phyloP scores from a whole-genome alignment of 192 early-diverging fungal species.

The Backusella sp. region DNA sequence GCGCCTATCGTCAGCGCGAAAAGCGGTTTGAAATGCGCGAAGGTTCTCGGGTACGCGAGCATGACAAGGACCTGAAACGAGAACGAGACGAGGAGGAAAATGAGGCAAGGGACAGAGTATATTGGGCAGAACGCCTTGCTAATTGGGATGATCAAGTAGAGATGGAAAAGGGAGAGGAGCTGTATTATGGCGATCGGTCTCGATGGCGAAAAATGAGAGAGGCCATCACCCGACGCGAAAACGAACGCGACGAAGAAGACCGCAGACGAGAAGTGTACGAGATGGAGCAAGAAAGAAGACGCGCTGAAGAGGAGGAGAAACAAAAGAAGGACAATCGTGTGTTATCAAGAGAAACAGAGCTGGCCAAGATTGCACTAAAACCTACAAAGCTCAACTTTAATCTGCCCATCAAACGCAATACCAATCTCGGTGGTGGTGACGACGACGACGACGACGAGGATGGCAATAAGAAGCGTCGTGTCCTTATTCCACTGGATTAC shows the following conservation, averaged over 20 bases:
- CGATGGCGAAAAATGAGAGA: conserved; percentile 75
- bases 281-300: conserved; percentile 40
- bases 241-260: conserved; percentile 63
- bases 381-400: conserved; percentile 28
- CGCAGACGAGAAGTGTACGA: conserved; percentile 17
- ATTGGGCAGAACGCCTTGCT: conserved; percentile 46
- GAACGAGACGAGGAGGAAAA: conserved; percentile 44
- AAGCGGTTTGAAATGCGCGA: conserved; percentile 65
- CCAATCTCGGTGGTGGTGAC: conserved; percentile 34
- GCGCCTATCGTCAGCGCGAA: conserved; percentile 55
- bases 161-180: conserved; percentile 53
- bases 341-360: conserved; percentile 21
- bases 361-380: conserved; percentile 28
- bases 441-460: conserved; percentile 56
- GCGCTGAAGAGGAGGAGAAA: conserved; percentile 24
- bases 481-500: conserved; percentile 51
- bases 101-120: conserved; percentile 35
- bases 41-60: conserved; percentile 35
- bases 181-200: conserved; percentile 76
- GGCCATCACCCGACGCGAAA: conserved; percentile 59
- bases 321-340: conserved; percentile 7
- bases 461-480: conserved; percentile 42
- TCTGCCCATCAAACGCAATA: conserved; percentile 34
- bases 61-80: conserved; percentile 47
- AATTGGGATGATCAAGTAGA: conserved; percentile 79